Evolutionary conservation across 2,329 filamentous ascomycete genomes (phyloP).

Genomic region (Ophiostoma sp.): DNA sequence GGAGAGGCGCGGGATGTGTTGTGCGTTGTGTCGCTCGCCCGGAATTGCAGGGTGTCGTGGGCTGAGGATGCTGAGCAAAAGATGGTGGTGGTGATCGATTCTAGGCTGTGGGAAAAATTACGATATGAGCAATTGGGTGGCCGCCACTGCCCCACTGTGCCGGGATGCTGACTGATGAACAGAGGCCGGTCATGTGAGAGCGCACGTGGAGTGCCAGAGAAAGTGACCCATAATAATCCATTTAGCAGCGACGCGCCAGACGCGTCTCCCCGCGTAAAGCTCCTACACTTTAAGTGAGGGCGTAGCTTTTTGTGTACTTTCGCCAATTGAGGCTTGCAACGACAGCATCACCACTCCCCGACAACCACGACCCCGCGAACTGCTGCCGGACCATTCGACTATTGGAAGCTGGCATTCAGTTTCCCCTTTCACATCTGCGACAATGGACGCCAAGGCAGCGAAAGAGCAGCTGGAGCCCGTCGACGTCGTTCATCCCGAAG

Average conservation of each 20-base stretch:
- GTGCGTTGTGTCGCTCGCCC: constrained; percentile 15
- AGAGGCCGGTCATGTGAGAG: not conserved
- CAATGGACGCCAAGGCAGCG: constrained; percentile 52
- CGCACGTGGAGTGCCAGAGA: not conserved
- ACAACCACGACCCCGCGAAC: not conserved
- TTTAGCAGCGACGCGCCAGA: constrained; percentile 17
- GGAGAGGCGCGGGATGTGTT: not conserved
- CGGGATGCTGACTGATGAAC: constrained; percentile 23
- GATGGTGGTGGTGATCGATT: constrained; percentile 25
- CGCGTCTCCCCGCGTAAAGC: constrained; percentile 26
- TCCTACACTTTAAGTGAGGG: not conserved
- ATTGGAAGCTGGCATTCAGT: not conserved
- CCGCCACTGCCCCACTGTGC: constrained; percentile 18
- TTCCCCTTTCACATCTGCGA: constrained; percentile 28
- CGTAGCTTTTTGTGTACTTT: not conserved
- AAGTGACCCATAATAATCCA: not conserved
- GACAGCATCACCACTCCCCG: constrained; percentile 11
- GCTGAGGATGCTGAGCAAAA: constrained; percentile 18
- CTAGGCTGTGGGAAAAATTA: constrained; percentile 25
- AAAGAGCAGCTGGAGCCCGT: constrained; percentile 40
- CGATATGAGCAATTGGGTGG: constrained; percentile 21
- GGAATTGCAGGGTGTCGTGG: constrained; percentile 10
- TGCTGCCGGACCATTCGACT: not conserved
- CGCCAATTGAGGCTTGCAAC: not conserved
- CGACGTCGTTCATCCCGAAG: constrained; percentile 82